Evolutionary conservation across 768 basidiomycete species (phyloP), one percentile per base, ranked within the genome.

Genomic region (Lyophyllum shimeji): DNA sequence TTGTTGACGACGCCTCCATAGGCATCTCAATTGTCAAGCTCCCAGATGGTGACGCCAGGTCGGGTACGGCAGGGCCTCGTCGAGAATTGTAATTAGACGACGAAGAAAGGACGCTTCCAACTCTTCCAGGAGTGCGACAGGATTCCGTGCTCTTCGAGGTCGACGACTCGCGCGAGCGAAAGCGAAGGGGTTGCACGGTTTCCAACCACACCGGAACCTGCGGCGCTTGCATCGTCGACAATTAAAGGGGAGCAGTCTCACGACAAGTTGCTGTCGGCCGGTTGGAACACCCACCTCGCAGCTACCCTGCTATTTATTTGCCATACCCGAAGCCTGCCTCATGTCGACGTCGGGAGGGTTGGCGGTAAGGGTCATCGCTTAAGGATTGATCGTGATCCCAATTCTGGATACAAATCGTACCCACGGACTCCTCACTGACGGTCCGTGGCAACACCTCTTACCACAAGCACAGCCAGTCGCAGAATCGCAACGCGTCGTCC

Each of bases 301-400:
- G 31, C 34, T 17, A 49, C 24, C n/a, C n/a, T 57, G 37, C 12
- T 31, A 43, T 49, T 57, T 63, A 46, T 59, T 49, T 53, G 50
- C 54, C 48, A 47, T 53, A 7, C 20, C 40, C 24, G 17, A 46
- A 37, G 7, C 25, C 29, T 27, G 49, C 49, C 53, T 54, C 50
- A n/a, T 55, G 34, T 37, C 34, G 34, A 37, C 17, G 40, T 53
- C 21, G 43, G 6, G 8, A 39, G 43, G 50, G 42, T 50, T 31
- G 7, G 21, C 20, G n/a, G 17, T 31, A 18, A 47, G 46, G 46
- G 46, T 47, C 52, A 53, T 58, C 40, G 52, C 49, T 31, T 33
- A 17, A 46, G 15, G 11, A 42, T 39, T 27, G 49, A 52, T 52
- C 34, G 2, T 18, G 27, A 56, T 56, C 49, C n/a, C 27, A 29